A percentile compares a stretch with the other conserved stretches of the same genome.
Conservation (phyloP, 441 rosid genomes). For the Pelargonium myrrhifolium region DNA sequence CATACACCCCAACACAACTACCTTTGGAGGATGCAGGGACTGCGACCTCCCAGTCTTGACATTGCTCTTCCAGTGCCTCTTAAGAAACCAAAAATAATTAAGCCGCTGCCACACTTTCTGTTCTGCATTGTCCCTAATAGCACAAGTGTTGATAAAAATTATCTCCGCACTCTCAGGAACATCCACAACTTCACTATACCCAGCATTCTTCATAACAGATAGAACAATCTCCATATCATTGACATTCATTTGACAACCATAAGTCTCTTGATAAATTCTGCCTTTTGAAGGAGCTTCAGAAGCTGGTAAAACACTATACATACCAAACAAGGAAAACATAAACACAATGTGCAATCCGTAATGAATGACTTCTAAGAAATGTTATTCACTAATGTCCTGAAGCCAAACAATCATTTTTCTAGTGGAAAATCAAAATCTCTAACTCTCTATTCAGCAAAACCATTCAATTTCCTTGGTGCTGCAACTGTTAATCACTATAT, state of each 20-base stretch:
- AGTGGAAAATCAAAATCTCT: too few relatives aligned
- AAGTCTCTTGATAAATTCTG: constrained; percentile 83
- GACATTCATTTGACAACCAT: constrained; percentile 93
- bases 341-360: not conserved
- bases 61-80: constrained; percentile 81
- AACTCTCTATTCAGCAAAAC: not conserved
- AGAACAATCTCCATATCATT: constrained; percentile 96
- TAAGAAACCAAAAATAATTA: constrained; percentile 88
- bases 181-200: constrained; percentile 54
- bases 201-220: constrained; percentile 75
- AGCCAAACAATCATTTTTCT: too few relatives aligned
- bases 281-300: constrained; percentile 40
- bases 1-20: constrained; percentile 93
- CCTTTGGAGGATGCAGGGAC: constrained; percentile 72
- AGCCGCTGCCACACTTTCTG: constrained; percentile 96
- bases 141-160: constrained; percentile 82
- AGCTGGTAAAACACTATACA: constrained; percentile 32
- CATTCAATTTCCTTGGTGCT: not conserved
- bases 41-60: constrained; percentile 57
- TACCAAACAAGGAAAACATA: constrained; percentile 11
- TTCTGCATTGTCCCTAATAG: constrained; percentile 86
- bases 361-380: not conserved
- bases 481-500: not conserved
- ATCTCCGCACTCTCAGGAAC: constrained; percentile 85
- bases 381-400: too few relatives aligned